Evolutionary conservation across 2,329 filamentous ascomycete genomes (phyloP), one percentile per base, ranked within the genome.

Genomic region (Alternaria brassicae): DNA sequence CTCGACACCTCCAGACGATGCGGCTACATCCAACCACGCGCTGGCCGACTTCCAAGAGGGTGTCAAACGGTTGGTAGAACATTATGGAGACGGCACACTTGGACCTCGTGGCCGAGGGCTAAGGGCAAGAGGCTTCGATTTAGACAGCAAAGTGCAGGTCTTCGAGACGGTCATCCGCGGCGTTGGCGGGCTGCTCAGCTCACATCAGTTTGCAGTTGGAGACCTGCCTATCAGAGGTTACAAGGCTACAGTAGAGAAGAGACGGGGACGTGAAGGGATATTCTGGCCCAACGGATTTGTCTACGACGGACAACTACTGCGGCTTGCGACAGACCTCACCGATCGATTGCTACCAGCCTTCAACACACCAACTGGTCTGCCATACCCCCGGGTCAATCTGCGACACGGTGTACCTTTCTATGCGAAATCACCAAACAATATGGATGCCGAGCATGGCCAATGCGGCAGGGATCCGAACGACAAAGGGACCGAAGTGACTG

Each of bases 131-230:
- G 95, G 93, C 0, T 99, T 99, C 72, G 92, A 99, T 77, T 82
- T 97, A 39, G 94, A 99, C 78, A 97, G 93, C 81, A 99, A 98
- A 79, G 95, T 99, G 2, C 94, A 99, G 80, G 92, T 99, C 37
- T 99, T 99, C 73, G 95, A 99, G 81, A 98, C 94, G 0, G 94
- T 97, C 34, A 99, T 99, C 68, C 86, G 95, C 58, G 95, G 94
- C 15, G 86, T 96, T 44, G 95, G 95, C 13, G 95, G 95, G 0
- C 82, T 99, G 56, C 80, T 99, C 65, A 97, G 93, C 72, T 93
- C 94, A 2, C 95, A 99, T 80, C 81, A 97, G 40, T 99, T 99
- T 76, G 94, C 95, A 12, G 84, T 93, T 21, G 95, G 93, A 32
- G 93, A 96, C 57, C 80, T 99, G 56, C 95, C 95, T 1, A 97